Base-by-base conservation (phyloP, 2,329 filamentous ascomycete species). In the Annulohypoxylon truncatum region DNA sequence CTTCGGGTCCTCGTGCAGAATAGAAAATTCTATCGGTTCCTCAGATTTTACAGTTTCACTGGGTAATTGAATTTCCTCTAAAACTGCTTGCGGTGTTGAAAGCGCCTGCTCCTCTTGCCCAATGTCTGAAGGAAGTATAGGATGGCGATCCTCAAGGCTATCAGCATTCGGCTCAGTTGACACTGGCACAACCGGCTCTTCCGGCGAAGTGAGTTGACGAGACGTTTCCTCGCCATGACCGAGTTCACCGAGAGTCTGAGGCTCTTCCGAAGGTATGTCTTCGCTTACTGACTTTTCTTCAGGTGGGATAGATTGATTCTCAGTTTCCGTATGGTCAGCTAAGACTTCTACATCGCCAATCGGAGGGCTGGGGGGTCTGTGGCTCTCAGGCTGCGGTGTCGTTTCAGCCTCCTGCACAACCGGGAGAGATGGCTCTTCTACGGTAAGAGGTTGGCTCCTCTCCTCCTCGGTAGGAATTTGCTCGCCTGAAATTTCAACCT, bases 21-120 rank as follows among this genome's bases (percentile, higher is more conserved):
- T 58, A 57, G 55, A 52, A 42, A 40, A 29, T 28, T 38, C 60
- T 44, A 33, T 31, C 15, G 44, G 29, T 24, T 61, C 55, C 57
- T 58, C 57, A 47, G 42, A 29, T 24, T 67, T 44, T 35, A 40
- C 31, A 47, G 50, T 56, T 50, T 61, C 63, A 20, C 46, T 44
- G 48, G 42, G 47, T 28, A 56, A 59, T 61, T 65, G 59, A 22
- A 28, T 38, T 29, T 63, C 68, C 42, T 44, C 53, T 38, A 44
- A 35, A 47, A 40, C 24, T 47, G 53, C 28, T 22, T 65, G 22
- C 24, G 42, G 40, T 44, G 13, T 38, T 15, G 46, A 8, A 10
- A 56, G 33, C 33, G 44, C 20, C 29, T 56, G 57, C 15, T 67
- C 52, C 15, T 67, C 52, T 26, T 52, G 64, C 24, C 38, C 51